phyloP scores from a whole-genome alignment of 495 filamentous ascomycete species.

The Neurospora sp. region DNA sequence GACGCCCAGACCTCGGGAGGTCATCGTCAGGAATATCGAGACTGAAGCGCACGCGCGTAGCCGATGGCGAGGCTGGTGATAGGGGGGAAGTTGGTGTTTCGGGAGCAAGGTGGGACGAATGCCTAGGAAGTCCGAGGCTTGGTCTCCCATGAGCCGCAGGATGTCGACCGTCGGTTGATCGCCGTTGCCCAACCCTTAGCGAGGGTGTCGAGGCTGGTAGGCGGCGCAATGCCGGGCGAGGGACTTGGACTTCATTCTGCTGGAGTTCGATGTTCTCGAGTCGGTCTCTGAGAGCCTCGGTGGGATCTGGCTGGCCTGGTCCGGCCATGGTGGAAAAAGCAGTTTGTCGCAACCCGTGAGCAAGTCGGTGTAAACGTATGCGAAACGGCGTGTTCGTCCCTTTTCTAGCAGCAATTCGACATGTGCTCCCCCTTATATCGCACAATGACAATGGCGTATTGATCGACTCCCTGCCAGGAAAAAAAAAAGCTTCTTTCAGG shows the following conservation, averaged over 20 bases:
- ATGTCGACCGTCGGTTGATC: not conserved
- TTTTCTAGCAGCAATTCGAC: not conserved
- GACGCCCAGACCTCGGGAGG: not conserved
- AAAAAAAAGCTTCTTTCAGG: not conserved
- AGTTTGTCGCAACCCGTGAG: not conserved
- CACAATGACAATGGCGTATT: not conserved
- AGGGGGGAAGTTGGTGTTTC: not conserved
- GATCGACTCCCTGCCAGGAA: not conserved
- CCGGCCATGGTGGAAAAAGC: not conserved
- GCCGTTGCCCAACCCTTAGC: not conserved
- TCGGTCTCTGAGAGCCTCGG: slow-evolving; percentile 12
- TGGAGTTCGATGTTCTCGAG: slow-evolving; percentile 19
- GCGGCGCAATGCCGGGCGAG: not conserved
- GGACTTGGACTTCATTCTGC: slow-evolving; percentile 4
- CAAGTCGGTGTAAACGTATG: not conserved
- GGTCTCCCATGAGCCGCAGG: not conserved
- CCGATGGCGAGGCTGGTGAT: not conserved
- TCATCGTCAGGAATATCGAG: not conserved
- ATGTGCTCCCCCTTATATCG: not conserved
- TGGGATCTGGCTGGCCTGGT: slow-evolving; percentile 2
- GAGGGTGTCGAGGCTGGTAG: not conserved
- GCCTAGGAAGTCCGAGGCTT: not conserved
- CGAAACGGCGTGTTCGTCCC: not conserved
- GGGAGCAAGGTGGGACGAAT: not conserved
- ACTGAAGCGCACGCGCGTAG: not conserved